Base-by-base conservation (phyloP, 169 alveolate genomes). In the Blepharisma undulans region DNA sequence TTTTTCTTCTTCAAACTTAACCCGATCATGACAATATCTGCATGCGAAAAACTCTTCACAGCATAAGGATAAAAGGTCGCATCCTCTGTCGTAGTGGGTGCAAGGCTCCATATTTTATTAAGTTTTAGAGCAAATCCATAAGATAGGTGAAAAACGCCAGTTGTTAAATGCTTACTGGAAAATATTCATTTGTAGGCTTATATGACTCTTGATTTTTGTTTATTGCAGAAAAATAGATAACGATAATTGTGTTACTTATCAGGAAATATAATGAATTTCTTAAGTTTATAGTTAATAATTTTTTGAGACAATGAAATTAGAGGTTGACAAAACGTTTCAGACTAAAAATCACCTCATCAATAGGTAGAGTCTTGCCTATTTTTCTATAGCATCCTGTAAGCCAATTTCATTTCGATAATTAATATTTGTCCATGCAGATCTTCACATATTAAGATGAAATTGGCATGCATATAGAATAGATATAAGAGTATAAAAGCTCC, bases 21-120 rank as follows among this genome's bases (percentile, higher is more conserved):
- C 93, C 72, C 90, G 92, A 86, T 94, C 95, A 82, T 94, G 96
- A 72, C 96, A 94, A 16, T 89, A 72, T 34, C 96, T 77, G 92
- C 96, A 94, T 36, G 95, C 30, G 88, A 89, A 94, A 92, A 94
- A 92, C 84, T 92, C 94, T 19, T 85, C 30, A 74, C 96, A 94
- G 22, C 87, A 34, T 30, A 92, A 93, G 59, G 93, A 79, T 81
- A 60, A 59, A 84, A 92, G 66, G 32, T 86, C 76, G 77, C 94
- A 91, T 21, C 82, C 87, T 25, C 96, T 30, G 21, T 76, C 22
- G 77, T 94, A 94, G 71, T 94, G 96, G 30, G 71, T 27, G 89
- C 96, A 94, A 18, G 91, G 91, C 33, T n/a, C 71, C 85, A 88
- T 88, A 48, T 48, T 48, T 48, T 48, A 48, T 48, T 48, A 48